Conservation (phyloP, 495 filamentous ascomycete species). For the Aspergillus kassunensis region DNA sequence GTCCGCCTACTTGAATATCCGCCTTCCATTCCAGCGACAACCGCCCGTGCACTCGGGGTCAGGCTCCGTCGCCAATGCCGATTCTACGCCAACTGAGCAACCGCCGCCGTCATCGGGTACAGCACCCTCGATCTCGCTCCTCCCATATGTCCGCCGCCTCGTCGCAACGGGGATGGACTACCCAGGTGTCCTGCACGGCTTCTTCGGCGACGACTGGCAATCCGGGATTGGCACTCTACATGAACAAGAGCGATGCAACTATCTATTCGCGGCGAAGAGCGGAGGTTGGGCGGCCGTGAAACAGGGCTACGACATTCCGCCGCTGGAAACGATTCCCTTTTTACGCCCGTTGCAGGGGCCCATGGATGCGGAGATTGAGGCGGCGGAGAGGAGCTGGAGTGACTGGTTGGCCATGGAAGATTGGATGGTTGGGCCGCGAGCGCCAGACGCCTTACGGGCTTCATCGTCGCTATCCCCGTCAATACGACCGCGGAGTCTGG, state of each 20-base stretch:
- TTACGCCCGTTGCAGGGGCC: constrained; percentile 72
- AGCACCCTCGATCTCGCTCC: constrained; percentile 61
- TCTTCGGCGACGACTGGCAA: constrained; percentile 91
- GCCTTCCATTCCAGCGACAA: constrained; percentile 47
- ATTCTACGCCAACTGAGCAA: constrained; percentile 10
- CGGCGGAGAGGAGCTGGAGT: constrained; percentile 73
- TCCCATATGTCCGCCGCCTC: constrained; percentile 86
- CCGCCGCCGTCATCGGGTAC: constrained; percentile 15
- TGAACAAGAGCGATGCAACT: constrained; percentile 89
- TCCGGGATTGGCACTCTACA: constrained; percentile 75
- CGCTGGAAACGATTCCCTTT: constrained; percentile 81
- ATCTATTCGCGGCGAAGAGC: constrained; percentile 90
- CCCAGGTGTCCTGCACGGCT: constrained; percentile 80
- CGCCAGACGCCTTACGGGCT: constrained; percentile 44
- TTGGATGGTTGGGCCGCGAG: constrained; percentile 71
- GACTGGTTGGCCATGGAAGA: constrained; percentile 15
- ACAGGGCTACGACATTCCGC: constrained; percentile 79
- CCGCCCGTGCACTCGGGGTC: constrained; percentile 22
- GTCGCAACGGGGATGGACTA: constrained; percentile 89
- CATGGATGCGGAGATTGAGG: constrained; percentile 74
- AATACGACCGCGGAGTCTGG: constrained; percentile 35
- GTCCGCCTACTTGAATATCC: constrained; percentile 87
- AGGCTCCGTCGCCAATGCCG: constrained; percentile 27
- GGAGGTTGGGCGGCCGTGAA: constrained; percentile 85
- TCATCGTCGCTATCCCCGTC: constrained; percentile 41